Conservation (phyloP, 495 filamentous ascomycete genomes). For the Xylaria bambusicola region DNA sequence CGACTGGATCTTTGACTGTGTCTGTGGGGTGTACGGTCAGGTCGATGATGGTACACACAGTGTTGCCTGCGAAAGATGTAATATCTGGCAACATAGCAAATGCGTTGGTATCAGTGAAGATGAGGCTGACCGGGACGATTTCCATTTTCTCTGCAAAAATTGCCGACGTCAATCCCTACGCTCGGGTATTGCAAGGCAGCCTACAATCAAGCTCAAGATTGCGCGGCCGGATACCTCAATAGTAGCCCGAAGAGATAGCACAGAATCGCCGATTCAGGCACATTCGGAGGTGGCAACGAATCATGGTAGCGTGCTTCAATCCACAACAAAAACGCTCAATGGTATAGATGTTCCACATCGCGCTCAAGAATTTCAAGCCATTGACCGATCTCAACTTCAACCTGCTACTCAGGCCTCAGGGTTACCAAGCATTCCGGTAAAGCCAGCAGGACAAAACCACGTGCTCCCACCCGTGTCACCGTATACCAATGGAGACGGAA, state of each 20-base stretch:
- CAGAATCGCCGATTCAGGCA: conserved; percentile 18
- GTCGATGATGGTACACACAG: conserved; percentile 92
- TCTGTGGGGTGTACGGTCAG: conserved; percentile 85
- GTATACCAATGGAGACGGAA: conserved; percentile 29
- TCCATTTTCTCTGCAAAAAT: conserved; percentile 81
- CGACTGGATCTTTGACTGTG: conserved; percentile 93
- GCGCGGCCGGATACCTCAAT: conserved; percentile 60
- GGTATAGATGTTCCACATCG: background rate
- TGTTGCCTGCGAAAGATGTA: conserved; percentile 93
- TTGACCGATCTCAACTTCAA: conserved; percentile 19
- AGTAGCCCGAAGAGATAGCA: conserved; percentile 17
- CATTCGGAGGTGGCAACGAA: conserved; percentile 16
- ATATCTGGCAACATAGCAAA: conserved; percentile 93
- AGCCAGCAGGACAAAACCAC: conserved; percentile 26
- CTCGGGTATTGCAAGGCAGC: conserved; percentile 42
- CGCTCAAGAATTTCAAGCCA: conserved; percentile 4
- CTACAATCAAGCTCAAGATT: conserved; percentile 72
- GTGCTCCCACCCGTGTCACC: conserved; percentile 27
- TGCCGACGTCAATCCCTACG: conserved; percentile 66
- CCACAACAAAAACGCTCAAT: background rate
- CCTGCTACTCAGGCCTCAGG: conserved; percentile 3
- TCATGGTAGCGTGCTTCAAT: conserved; percentile 13
- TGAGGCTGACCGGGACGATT: conserved; percentile 82
- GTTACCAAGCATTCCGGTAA: conserved; percentile 24
- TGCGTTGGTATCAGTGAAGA: conserved; percentile 78